A percentile compares a stretch with the other conserved stretches of the same genome.
Evolutionary conservation across 2,329 filamentous ascomycete species (phyloP).

Genomic region (Ophidiomyces ophidiicola): DNA sequence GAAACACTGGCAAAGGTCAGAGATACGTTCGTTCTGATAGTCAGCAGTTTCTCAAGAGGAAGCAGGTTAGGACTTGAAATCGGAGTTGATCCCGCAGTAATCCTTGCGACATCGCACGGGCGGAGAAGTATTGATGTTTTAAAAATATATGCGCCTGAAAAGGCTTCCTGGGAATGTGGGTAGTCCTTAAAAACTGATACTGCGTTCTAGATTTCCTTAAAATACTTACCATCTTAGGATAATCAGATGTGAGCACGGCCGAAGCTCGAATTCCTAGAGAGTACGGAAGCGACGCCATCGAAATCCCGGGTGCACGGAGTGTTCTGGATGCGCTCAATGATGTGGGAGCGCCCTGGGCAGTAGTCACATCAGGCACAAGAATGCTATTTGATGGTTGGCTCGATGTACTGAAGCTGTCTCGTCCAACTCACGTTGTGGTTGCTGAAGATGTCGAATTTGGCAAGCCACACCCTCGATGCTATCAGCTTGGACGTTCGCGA

Average conservation of each 20-base stretch:
- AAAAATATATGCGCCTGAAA: constrained; percentile 63
- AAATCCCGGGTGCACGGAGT: constrained; percentile 69
- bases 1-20: constrained; percentile 51
- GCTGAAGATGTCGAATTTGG: constrained; percentile 64
- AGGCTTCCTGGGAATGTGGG: constrained; percentile 88
- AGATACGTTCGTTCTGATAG: not conserved
- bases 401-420: constrained; percentile 50
- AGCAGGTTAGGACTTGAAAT: constrained; percentile 56
- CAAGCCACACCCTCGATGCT: constrained; percentile 68
- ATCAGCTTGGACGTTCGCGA: constrained; percentile 53
- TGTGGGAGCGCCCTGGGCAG: constrained; percentile 62
- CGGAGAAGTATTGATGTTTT: constrained; percentile 79
- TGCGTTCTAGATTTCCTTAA: too few species aligned
- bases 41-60: constrained; percentile 1
- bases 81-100: constrained; percentile 69
- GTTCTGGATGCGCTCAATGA: constrained; percentile 57
- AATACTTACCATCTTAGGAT: not conserved
- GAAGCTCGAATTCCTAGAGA: constrained; percentile 66
- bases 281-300: constrained; percentile 64
- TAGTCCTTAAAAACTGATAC: too few species aligned
- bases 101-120: constrained; percentile 83
- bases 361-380: constrained; percentile 60
- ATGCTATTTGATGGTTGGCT: constrained; percentile 61
- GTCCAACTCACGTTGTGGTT: constrained; percentile 55
- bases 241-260: constrained; percentile 60